These are phyloP conservation scores for Phyllosticta ampelicida DNA, from an alignment of 2,329 filamentous ascomycete genomes.

Conservation along the genomic window DNA sequence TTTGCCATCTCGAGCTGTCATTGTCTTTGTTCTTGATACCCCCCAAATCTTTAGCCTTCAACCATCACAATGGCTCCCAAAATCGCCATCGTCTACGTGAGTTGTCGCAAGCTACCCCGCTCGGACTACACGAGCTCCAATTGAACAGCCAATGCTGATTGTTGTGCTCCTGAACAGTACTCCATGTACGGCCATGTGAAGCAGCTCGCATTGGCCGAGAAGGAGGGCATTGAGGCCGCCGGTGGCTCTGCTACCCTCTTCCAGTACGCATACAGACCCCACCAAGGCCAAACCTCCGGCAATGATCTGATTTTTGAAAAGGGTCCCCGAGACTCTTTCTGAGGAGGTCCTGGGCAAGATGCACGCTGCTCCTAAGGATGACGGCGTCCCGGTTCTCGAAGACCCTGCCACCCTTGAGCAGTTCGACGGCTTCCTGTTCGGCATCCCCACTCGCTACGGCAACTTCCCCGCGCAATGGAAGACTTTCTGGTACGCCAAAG, in stretches of 20 bases:
- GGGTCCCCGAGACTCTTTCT: conserved; percentile 75
- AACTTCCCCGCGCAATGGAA: conserved; percentile 98
- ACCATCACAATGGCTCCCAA: conserved; percentile 65
- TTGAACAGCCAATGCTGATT: background rate
- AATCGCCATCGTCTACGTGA: conserved; percentile 80
- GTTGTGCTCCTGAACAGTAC: conserved; percentile 46
- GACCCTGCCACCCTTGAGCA: conserved; percentile 50
- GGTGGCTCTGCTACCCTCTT: conserved; percentile 73
- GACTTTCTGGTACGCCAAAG: conserved; percentile 55
- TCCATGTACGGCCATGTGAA: conserved; percentile 89
- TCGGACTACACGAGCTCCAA: background rate
- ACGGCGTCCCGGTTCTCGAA: conserved; percentile 51
- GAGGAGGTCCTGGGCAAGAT: conserved; percentile 80
- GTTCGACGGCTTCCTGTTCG: conserved; percentile 86
- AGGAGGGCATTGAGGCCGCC: conserved; percentile 77
- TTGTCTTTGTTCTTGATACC: background rate
- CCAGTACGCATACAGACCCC: conserved; percentile 48
- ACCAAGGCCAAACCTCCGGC: background rate
- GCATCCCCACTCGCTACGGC: conserved; percentile 91
- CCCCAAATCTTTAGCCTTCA: background rate
- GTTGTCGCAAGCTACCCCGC: conserved; percentile 26
- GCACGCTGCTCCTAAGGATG: conserved; percentile 70
- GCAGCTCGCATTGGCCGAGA: conserved; percentile 77
- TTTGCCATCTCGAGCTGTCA: background rate
- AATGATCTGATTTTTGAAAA: conserved; percentile 21